Evolutionary conservation across 768 basidiomycete genomes (phyloP), one percentile per base, ranked within the genome.

Genomic region (Auricularia sp.): DNA sequence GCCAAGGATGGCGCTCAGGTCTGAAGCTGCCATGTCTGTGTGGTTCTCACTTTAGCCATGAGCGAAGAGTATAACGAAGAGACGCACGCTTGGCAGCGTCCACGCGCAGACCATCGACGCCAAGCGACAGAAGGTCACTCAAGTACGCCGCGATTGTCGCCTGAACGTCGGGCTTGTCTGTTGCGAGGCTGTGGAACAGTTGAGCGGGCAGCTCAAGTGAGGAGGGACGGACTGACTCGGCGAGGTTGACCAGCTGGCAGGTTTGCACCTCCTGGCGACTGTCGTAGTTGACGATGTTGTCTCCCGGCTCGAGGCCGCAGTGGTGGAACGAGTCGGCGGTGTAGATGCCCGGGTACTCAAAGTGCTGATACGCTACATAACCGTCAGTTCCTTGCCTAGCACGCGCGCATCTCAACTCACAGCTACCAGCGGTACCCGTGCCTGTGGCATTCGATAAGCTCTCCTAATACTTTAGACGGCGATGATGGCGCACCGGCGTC

Each of bases 111-210:
- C 83, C 84, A 47, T 75, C 74, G 0, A 84, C 79, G 1, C 86
- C 87, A 6, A 89, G 76, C 0, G 82, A 82, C 33, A 87, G 65
- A 1, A 88, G 72, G 62, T 88, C 84, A 68, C 87, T 85, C 3
- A 71, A 81, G 69, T 87, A 87, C 33, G 72, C 67, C 0, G 85
- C 85, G 2, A 88, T 77, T 3, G 76, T 72, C 1, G 71, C 71
- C 21, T 82, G 78, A n/a, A 88, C 87, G 62, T 84, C 81, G 53
- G 81, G 80, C 0, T 83, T 84, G 0, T 84, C 83, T 0, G 87
- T 88, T 0, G 79, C 84, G 16, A 89, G 77, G 29, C 56, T 59
- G 33, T 61, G 54, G 44, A 36, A 18, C 10, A 29, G 61, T 11
- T 63, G 66, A 8, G 54, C 36, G 36, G 62, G 44, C 61, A 62